Evolutionary conservation across 768 basidiomycete species (phyloP).

Genomic region (Phlebiopsis gigantea): DNA sequence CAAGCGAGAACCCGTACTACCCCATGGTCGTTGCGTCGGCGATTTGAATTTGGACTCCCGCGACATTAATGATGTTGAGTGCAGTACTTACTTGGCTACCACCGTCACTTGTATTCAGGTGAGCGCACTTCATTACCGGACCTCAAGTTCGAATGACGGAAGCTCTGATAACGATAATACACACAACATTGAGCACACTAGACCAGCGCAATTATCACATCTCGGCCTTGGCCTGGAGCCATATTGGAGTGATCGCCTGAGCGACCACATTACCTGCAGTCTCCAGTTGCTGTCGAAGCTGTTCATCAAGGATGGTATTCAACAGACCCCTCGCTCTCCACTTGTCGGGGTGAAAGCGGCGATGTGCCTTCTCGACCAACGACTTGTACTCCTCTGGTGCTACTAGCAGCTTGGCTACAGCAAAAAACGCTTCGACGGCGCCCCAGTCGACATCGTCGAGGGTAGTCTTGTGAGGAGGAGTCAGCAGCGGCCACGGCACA

Average conservation of each 20-base stretch:
- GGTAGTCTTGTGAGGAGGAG: conserved; percentile 42
- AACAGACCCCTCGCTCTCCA: conserved; percentile 68
- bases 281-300: conserved; percentile 53
- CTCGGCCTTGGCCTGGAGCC: conserved; percentile 25
- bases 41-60: too few relatives aligned
- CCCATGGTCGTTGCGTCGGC: too few relatives aligned
- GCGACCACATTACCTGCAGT: conserved; percentile 68
- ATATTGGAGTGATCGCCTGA: conserved; percentile 69
- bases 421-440: conserved; percentile 68
- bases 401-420: conserved; percentile 45
- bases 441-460: conserved; percentile 67
- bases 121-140: neutral
- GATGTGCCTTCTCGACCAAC: conserved; percentile 64
- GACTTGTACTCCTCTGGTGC: conserved; percentile 51
- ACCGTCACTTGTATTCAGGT: neutral
- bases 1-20: too few relatives aligned
- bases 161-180: neutral
- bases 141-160: neutral
- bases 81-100: too few relatives aligned
- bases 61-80: too few relatives aligned
- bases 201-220: neutral
- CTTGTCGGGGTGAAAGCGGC: conserved; percentile 74
- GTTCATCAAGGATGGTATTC: conserved; percentile 51
- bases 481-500: conserved; percentile 74
- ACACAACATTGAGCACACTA: neutral